Evolutionary conservation across 495 filamentous ascomycete genomes (phyloP).

Genomic region (Poronia punctata): DNA sequence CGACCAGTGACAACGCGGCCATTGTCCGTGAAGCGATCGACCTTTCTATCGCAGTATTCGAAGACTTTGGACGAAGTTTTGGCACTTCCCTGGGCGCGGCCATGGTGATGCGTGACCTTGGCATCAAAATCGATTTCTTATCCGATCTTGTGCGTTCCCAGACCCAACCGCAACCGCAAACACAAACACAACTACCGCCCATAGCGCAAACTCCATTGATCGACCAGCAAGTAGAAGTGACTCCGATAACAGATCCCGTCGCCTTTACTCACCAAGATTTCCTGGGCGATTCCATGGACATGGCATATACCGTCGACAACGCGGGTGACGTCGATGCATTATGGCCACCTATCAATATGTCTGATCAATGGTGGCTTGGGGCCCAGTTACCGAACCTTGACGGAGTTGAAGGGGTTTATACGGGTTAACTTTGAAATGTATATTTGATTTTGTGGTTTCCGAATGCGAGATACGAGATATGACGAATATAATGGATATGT

Average conservation of each 20-base stretch:
- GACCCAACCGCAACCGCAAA: not conserved
- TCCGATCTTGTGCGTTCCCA: slow-evolving; percentile 2
- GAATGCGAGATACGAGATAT: not conserved
- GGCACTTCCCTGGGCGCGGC: slow-evolving; percentile 37
- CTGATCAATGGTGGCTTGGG: slow-evolving; percentile 10
- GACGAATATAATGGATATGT: not conserved
- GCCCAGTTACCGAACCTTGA: not conserved
- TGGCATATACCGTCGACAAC: slow-evolving; percentile 8
- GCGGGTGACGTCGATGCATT: slow-evolving; percentile 9
- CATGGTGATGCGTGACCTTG: slow-evolving; percentile 24
- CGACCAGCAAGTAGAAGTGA: not conserved
- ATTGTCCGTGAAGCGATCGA: slow-evolving; percentile 35
- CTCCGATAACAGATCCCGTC: not conserved
- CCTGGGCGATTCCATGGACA: slow-evolving; percentile 4
- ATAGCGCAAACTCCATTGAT: not conserved
- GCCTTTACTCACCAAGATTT: slow-evolving; percentile 5
- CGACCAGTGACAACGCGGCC: slow-evolving; percentile 15
- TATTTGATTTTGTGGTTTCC: too few relatives aligned
- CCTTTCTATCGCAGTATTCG: slow-evolving; percentile 36
- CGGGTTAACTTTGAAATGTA: too few relatives aligned
- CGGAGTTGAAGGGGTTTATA: not conserved
- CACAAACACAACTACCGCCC: too few relatives aligned
- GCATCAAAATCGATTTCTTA: slow-evolving; percentile 15
- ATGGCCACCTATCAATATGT: slow-evolving; percentile 8
- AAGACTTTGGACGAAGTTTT: slow-evolving; percentile 38